Evolutionary conservation across 2,329 filamentous ascomycete species (phyloP).

Genomic region (Nakataea oryzae): DNA sequence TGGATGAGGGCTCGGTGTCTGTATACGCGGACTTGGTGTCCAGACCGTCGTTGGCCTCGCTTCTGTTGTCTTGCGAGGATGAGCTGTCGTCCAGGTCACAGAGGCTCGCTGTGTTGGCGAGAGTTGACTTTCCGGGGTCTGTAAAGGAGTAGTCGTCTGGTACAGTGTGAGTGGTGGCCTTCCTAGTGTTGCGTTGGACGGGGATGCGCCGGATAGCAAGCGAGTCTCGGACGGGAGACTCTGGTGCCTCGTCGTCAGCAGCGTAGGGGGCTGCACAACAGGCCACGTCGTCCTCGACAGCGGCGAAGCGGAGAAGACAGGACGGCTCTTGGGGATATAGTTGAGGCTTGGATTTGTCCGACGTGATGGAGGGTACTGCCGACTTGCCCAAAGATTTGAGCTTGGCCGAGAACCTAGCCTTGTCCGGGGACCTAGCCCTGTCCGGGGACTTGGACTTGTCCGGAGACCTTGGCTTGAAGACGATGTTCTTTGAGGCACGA

Average conservation of each 20-base stretch:
- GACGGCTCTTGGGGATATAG: no score
- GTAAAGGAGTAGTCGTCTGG: not conserved
- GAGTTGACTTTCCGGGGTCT: not conserved
- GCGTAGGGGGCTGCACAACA: not conserved
- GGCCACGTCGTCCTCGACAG: not conserved
- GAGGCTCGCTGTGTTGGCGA: not conserved
- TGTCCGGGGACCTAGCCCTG: no score
- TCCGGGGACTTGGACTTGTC: no score
- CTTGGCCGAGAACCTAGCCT: not conserved
- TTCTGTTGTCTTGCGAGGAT: not conserved
- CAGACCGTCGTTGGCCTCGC: not conserved
- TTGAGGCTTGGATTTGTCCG: not conserved
- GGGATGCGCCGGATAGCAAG: not conserved
- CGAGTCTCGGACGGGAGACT: not conserved
- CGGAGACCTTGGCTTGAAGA: not conserved
- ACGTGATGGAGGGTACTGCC: not conserved
- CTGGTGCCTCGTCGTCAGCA: not conserved
- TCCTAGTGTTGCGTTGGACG: not conserved
- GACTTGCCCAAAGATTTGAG: not conserved
- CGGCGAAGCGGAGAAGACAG: no score
- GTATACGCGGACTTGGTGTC: no score
- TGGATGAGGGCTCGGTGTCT: no score
- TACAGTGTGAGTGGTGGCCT: not conserved
- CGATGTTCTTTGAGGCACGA: not conserved
- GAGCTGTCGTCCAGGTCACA: not conserved